phyloP scores from a whole-genome alignment of 83 land plant species.

The Picea engelmannii region DNA sequence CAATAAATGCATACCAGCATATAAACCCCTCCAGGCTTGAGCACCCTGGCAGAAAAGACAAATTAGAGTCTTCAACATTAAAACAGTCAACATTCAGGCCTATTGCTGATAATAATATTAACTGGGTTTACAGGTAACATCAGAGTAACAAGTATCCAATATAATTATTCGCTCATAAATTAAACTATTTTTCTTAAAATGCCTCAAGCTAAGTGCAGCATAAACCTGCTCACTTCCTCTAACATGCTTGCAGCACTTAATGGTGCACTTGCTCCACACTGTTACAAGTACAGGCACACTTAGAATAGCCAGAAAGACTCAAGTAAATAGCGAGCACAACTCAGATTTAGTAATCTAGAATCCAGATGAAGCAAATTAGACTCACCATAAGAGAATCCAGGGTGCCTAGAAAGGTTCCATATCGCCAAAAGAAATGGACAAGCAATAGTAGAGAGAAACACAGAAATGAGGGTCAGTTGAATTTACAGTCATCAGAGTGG shows the following conservation, averaged over 20 bases:
- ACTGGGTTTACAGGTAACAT: slow-evolving; percentile 4
- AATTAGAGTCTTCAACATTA: neutral
- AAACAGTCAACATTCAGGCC: neutral
- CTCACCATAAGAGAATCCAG: slow-evolving; percentile 88
- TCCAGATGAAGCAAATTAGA: neutral
- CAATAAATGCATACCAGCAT: slow-evolving; percentile 65
- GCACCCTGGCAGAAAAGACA: slow-evolving; percentile 53
- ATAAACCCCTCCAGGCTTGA: slow-evolving; percentile 89
- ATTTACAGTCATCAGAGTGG: slow-evolving; percentile 1
- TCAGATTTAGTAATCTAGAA: neutral
- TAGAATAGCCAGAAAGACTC: neutral
- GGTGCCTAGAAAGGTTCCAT: slow-evolving; percentile 54
- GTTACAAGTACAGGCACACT: slow-evolving; percentile 3
- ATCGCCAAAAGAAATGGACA: slow-evolving; percentile 7
- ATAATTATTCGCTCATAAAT: neutral
- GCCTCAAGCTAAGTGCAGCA: slow-evolving; percentile 4
- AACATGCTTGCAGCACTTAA: slow-evolving; percentile 73
- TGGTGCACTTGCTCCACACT: slow-evolving; percentile 90
- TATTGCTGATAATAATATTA: neutral
- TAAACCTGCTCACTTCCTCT: slow-evolving; percentile 88
- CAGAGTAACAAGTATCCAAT: neutral
- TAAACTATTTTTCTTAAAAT: neutral
- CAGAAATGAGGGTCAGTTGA: neutral
- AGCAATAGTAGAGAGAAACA: slow-evolving; percentile 1
- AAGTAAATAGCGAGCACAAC: neutral